Base-by-base conservation (phyloP, 208 protist species). In the Trypanosoma platydactyli region DNA sequence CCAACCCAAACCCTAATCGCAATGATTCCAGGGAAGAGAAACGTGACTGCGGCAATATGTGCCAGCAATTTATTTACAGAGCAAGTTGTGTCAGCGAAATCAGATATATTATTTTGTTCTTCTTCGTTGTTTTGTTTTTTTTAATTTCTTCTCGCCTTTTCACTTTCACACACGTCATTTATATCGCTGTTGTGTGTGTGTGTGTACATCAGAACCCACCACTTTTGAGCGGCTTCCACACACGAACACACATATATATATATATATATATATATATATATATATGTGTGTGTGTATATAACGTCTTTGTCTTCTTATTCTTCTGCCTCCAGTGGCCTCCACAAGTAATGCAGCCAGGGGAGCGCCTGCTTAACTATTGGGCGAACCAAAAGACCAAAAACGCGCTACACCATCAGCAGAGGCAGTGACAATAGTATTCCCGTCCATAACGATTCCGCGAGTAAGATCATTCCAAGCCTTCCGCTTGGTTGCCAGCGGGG, bases 381-480 rank as follows among this genome's bases (percentile, higher is more conserved):
- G 18, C 18, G 59, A 24, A 56, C 63, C 63, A 18, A 73, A 22
- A 15, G 68, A 61, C 86, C 89, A 95, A 60, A 93, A 92, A 24
- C 89, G 76, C 16, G 86, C 74, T 20, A 90, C 79, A 12, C 89
- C 89, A 72, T 95, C 89, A 16, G 91, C 89, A 49, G 89, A 95
- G 11, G 89, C 89, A 20, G 84, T 95, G 25, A 95, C 80, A 38
- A 95, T 78, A 4, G 68, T 66, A 60, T 87, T 83, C 22, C 70
- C 83, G 45, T 91, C 86, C 44, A 95, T 86, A 35, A 91, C 81
- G n/a, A 95, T 73, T 1, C 89, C 89, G 33, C 89, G 81, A 22
- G 89, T 95, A 20, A 95, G 68, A 50, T 91, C 86, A 60, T 88
- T 89, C 89, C 86, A 95, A 18, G 89, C 89, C 44, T 88, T 88